These are phyloP conservation scores for Volvox carteri DNA, from an alignment of 163 green algal species.

Conservation along the genomic window DNA sequence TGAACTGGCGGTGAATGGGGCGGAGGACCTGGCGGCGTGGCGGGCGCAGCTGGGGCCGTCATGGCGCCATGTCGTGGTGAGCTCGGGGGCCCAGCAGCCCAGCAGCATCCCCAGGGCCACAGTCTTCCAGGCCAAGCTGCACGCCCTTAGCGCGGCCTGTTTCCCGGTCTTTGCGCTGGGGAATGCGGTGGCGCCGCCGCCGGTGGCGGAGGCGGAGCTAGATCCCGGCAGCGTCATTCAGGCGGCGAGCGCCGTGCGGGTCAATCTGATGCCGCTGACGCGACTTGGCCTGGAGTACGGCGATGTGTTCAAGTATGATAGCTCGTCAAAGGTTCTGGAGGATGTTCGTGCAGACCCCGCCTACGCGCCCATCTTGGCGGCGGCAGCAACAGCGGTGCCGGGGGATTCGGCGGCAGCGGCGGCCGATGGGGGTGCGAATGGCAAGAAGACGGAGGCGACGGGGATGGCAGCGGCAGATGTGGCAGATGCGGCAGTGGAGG, in stretches of 20 bases:
- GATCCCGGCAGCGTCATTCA: background rate
- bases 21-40: constrained; percentile 60
- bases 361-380: constrained; percentile 56
- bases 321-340: constrained; percentile 35
- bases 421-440: background rate
- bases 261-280: constrained; percentile 35
- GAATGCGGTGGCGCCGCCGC: constrained; percentile 1
- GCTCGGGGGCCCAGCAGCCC: constrained; percentile 21
- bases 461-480: background rate
- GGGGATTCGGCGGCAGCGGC: background rate
- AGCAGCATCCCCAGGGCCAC: constrained; percentile 68
- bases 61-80: constrained; percentile 77
- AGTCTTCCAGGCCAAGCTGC: constrained; percentile 80
- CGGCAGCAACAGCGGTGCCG: constrained; percentile 19
- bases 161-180: constrained; percentile 75
- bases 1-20: background rate
- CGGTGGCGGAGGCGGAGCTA: background rate
- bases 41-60: constrained; percentile 65
- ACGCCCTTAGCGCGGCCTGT: constrained; percentile 72
- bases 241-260: constrained; percentile 3
- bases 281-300: constrained; percentile 47
- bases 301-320: constrained; percentile 48
- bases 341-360: background rate
- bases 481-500: background rate
- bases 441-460: background rate